These are phyloP conservation scores for Aleurites moluccanus DNA, from an alignment of 441 rosid species.

Conservation along the genomic window DNA sequence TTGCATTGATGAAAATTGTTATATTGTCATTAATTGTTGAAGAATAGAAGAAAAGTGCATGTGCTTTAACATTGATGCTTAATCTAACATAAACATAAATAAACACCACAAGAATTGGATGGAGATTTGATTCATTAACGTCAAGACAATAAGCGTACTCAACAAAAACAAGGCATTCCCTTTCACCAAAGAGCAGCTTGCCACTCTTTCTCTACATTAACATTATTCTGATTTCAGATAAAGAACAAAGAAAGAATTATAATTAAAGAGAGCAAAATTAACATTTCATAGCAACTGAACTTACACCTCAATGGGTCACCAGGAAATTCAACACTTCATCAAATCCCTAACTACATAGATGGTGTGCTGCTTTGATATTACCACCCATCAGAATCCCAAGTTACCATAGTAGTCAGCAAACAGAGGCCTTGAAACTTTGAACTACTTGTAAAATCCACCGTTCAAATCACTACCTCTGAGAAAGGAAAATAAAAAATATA, in stretches of 20 bases:
- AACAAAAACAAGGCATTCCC: slow-evolving; percentile 31
- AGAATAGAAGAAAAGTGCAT: not conserved
- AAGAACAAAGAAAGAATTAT: slow-evolving; percentile 24
- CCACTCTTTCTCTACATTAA: slow-evolving; percentile 29
- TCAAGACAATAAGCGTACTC: slow-evolving; percentile 4
- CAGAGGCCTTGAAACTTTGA: slow-evolving; percentile 28
- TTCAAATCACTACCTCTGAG: slow-evolving; percentile 47
- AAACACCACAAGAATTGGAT: slow-evolving; percentile 4
- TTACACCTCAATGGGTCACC: slow-evolving; percentile 23
- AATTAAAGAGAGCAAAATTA: slow-evolving; percentile 35
- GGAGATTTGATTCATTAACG: slow-evolving; percentile 22
- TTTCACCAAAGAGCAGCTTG: slow-evolving; percentile 20
- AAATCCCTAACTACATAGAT: slow-evolving; percentile 34
- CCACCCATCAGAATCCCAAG: slow-evolving; percentile 23
- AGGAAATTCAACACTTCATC: slow-evolving; percentile 26
- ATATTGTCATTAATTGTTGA: not conserved
- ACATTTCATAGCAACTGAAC: slow-evolving; percentile 37
- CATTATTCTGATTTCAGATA: slow-evolving; percentile 38
- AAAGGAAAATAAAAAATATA: not conserved
- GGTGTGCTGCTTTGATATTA: slow-evolving; percentile 16
- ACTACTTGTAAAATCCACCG: slow-evolving; percentile 3
- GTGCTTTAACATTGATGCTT: not conserved
- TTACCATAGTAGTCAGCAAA: slow-evolving; percentile 36
- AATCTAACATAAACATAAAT: not conserved
- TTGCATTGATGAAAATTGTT: not conserved